Base-by-base conservation (phyloP, 1,284 basidiomycete genomes). In the Peniophora sp. region DNA sequence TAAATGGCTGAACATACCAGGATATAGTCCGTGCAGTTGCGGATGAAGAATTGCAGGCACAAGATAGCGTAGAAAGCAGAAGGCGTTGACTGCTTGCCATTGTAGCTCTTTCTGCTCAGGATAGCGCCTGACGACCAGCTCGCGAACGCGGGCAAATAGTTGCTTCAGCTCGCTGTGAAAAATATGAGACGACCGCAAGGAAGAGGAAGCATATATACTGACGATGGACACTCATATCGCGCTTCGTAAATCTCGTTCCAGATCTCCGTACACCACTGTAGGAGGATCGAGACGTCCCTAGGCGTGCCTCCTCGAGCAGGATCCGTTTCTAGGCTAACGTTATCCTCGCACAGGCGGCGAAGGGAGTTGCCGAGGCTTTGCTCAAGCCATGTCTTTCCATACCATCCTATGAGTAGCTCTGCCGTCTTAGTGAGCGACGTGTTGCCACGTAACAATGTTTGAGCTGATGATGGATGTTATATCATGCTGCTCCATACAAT, bases 61-160 rank as follows among this genome's bases (percentile, higher is more conserved):
- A 58, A 93, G 83, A 65, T 93, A 90, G 45, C 89, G 79, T 35
- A 92, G 72, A 64, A 92, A 92, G 61, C 85, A 81, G 63, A 92
- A 92, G 0, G 89, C 89, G 39, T 86, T 89, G 43, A 92, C 86
- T 59, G 85, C 83, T 63, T 91, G 89, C 76, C 78, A 83, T 32
- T 80, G 84, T 39, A 89, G 69, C 43, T 83, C 75, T 47, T 68
- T 70, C 34, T 71, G 69, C 27, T 65, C 61, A 48, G 70, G 69
- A 62, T 85, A 85, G 32, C 78, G 75, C 52, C 71, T 69, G 61
- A 87, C 85, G 1, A 92, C 86, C 45, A 89, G 69, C 49, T 73
- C 72, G 24, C 89, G 79, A 48, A 92, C 79, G 49, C 83, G 81
- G 56, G 77, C 71, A 56, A 93, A 90, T 41, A 92, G 65, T 51